These are phyloP conservation scores for Adansonia rubrostipa DNA, from an alignment of 441 rosid species.

Conservation along the genomic window DNA sequence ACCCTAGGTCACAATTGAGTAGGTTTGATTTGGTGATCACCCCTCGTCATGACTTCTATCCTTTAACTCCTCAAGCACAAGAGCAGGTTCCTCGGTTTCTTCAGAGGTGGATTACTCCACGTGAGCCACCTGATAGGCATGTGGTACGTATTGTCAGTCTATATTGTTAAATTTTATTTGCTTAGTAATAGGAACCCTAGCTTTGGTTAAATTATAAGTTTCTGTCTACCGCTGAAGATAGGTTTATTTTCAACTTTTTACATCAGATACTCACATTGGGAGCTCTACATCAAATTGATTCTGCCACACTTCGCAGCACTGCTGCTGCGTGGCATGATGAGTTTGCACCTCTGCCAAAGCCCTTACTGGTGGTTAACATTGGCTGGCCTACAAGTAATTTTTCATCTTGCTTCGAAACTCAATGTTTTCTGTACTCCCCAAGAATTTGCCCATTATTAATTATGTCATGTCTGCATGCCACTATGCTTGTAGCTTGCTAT, in stretches of 20 bases:
- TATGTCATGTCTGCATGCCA: background rate
- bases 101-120: conserved; percentile 82
- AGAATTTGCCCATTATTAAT: background rate
- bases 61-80: conserved; percentile 74
- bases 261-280: conserved; percentile 82
- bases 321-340: conserved; percentile 88
- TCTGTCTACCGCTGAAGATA: conserved; percentile 15
- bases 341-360: conserved; percentile 80
- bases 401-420: conserved; percentile 26
- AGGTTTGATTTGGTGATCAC: conserved; percentile 94
- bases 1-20: conserved; percentile 74
- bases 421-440: background rate
- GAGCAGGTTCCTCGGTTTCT: conserved; percentile 72
- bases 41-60: conserved; percentile 89
- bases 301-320: conserved; percentile 70
- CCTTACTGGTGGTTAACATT: conserved; percentile 84
- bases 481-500: background rate
- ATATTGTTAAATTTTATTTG: background rate
- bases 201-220: conserved; percentile 25
- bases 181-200: conserved; percentile 19
- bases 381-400: conserved; percentile 86
- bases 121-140: conserved; percentile 73
- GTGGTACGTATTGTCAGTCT: conserved; percentile 57
- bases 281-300: conserved; percentile 86
- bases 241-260: background rate